Evolutionary conservation across 306 rosid species (phyloP), one percentile per base, ranked within the genome.

Genomic region (Comarum palustre): DNA sequence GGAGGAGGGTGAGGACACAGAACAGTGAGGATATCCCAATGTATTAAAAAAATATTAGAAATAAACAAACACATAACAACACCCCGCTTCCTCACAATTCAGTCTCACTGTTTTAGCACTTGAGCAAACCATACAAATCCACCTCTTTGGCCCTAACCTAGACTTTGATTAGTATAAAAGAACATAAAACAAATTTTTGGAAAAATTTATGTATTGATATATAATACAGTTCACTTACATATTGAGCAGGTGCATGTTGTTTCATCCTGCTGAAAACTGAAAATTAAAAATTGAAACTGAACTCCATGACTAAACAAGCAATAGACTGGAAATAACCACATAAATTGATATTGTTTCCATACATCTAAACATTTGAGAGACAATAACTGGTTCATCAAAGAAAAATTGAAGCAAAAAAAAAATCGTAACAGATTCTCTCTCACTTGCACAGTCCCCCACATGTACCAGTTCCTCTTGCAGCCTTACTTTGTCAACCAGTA

Each of bases 401-500:
- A 17, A 58, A 42, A 58, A 39, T 55, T 61, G 43, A 25, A 57
- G 12, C 25, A 41, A 72, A 27, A 42, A 39, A 39, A 45, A 42
- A 17, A 20, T 25, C 7, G 6, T 19, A 72, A 17, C 42, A 25
- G 3, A 39, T 58, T 27, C 75, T 19, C 66, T 57, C 55, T 72
- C 75, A 72, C 67, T 72, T 42, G 41, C 54, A 71, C 14, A 32
- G 42, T 17, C 29, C 55, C 42, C 55, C 55, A 72, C 75, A 24
- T 25, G 57, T 58, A 15, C 45, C 29, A 11, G 68, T 17, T 58
- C 68, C 43, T 42, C 42, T 27, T 20, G 9, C 68, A 71, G 50
- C 61, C 73, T 95, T 90, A 95, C 84, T 95, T 95, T 83, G 86
- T 73, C 84, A 90, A 70, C 99, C 99, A 95, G 84, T 95, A 91